Conservation (phyloP, 1,139 yeast species). For the Candida tetrigidarum region DNA sequence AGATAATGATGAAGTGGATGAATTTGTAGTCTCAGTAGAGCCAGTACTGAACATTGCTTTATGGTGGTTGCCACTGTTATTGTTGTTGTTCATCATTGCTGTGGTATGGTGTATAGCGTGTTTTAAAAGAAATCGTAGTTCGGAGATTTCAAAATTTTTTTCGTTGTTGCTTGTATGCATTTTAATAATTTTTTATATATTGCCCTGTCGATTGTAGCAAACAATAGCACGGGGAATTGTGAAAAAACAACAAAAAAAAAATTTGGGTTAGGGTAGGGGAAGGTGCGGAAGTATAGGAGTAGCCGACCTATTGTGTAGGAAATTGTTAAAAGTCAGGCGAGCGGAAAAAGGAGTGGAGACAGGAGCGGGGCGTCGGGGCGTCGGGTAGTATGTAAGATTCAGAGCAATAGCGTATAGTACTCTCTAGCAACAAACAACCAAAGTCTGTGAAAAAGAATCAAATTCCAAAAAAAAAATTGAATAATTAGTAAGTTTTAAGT, state of each 20-base stretch:
- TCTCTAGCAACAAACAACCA: too few relatives aligned
- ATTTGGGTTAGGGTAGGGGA: background rate
- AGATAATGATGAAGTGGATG: constrained; percentile 6
- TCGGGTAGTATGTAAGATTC: background rate
- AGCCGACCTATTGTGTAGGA: background rate
- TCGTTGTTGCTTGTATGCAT: background rate
- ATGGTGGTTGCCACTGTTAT: background rate
- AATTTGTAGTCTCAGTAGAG: constrained; percentile 8
- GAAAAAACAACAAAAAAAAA: background rate
- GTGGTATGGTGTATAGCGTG: background rate
- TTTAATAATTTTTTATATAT: background rate
- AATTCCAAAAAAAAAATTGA: too few relatives aligned
- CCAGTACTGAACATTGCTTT: background rate
- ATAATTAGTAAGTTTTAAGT: too few relatives aligned
- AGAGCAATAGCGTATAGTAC: background rate
- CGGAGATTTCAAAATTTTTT: constrained; percentile 4
- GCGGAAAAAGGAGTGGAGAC: background rate
- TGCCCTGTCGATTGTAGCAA: too few relatives aligned
- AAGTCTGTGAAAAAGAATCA: too few relatives aligned
- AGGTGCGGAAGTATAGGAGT: background rate
- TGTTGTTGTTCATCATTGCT: background rate
- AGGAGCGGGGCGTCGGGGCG: background rate
- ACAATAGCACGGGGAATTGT: background rate
- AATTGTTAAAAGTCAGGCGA: background rate
- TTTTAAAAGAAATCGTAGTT: constrained; percentile 5